Evolutionary conservation across 2,329 filamentous ascomycete species (phyloP).

Genomic region (Fonsecaea nubica): DNA sequence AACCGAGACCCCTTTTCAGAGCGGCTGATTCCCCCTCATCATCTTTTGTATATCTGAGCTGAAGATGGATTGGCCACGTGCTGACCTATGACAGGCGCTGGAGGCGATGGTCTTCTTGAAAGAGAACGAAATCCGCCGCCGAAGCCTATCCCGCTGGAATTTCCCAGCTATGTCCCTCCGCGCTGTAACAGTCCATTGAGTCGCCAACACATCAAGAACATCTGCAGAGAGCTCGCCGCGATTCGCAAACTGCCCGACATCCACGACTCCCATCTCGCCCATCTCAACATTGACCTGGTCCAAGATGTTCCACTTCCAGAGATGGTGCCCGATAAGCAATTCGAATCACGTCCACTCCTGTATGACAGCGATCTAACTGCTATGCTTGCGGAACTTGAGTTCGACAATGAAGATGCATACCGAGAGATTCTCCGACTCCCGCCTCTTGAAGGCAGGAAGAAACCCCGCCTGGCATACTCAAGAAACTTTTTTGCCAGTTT

Average conservation of each 20-base stretch:
- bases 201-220: constrained; percentile 46
- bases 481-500: constrained; percentile 67
- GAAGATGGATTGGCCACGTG: background rate
- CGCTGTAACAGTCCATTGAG: constrained; percentile 45
- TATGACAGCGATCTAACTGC: constrained; percentile 42
- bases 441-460: constrained; percentile 52
- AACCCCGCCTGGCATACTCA: constrained; percentile 61
- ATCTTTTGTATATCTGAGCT: background rate
- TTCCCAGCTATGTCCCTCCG: constrained; percentile 56
- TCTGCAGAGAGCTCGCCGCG: constrained; percentile 54
- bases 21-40: background rate
- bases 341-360: constrained; percentile 48
- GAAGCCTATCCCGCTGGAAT: constrained; percentile 58
- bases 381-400: constrained; percentile 54
- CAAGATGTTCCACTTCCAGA: constrained; percentile 46
- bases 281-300: constrained; percentile 51
- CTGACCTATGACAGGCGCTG: constrained; percentile 25
- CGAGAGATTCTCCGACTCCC: constrained; percentile 59
- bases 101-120: constrained; percentile 36
- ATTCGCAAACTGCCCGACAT: constrained; percentile 52
- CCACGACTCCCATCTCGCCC: constrained; percentile 47
- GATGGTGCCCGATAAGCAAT: constrained; percentile 47
- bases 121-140: constrained; percentile 58
- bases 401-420: constrained; percentile 65
- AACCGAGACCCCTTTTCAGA: too few relatives aligned